These are phyloP conservation scores for Globisporangium abappressorium DNA, from an alignment of 352 stramenopile genomes.

Conservation along the genomic window DNA sequence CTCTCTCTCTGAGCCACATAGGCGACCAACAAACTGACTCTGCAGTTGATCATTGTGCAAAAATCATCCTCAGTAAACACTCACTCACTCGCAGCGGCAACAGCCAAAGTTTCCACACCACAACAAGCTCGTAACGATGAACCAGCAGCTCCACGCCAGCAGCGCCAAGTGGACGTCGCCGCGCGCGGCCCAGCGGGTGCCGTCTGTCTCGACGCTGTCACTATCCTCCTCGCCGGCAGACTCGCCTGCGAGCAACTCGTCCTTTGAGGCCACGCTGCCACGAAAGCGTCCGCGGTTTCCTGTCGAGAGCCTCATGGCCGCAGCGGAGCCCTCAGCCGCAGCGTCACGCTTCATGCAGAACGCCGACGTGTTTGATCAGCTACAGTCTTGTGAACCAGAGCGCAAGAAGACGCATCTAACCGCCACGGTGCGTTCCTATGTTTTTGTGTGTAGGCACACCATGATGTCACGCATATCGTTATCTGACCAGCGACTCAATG, in stretches of 20 bases:
- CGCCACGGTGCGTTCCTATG: not conserved
- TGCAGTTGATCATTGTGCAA: not conserved
- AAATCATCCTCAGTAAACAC: constrained; percentile 4
- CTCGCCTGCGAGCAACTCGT: not conserved
- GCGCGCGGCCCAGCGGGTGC: not conserved
- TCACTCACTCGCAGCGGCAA: too few relatives aligned
- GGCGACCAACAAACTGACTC: not conserved
- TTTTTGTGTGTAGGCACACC: not conserved
- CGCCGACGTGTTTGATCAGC: not conserved
- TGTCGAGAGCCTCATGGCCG: not conserved
- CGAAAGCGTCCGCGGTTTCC: not conserved
- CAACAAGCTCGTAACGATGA: not conserved
- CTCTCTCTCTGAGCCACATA: not conserved
- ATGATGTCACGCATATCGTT: too few relatives aligned
- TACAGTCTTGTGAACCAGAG: not conserved
- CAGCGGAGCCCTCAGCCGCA: not conserved
- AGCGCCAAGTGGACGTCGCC: constrained; percentile 5
- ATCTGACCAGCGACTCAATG: too few relatives aligned
- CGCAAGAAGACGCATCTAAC: not conserved
- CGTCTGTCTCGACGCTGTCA: not conserved
- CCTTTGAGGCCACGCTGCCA: not conserved
- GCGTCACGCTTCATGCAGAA: not conserved
- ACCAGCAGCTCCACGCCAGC: not conserved
- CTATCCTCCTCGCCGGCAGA: not conserved
- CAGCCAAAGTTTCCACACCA: too few relatives aligned